Percentiles rank a stretch among this genome's conserved stretches.
Evolutionary conservation across 2,329 filamentous ascomycete genomes (phyloP).

Genomic region (Pseudofabraea citricarpa): DNA sequence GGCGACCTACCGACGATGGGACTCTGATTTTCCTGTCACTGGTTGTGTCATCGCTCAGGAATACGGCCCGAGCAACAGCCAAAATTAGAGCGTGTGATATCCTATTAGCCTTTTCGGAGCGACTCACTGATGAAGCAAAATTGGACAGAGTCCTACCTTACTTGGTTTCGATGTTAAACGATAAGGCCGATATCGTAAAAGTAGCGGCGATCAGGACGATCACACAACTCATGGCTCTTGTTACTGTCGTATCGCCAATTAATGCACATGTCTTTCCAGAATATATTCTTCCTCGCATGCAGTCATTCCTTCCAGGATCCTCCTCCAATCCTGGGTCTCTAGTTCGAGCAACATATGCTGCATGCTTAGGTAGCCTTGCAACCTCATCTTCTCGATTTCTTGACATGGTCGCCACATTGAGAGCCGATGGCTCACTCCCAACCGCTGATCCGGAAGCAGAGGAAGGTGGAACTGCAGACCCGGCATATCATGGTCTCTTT

Average conservation of each 20-base stretch:
- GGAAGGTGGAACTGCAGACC: slow-evolving; percentile 59
- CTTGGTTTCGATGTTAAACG: slow-evolving; percentile 74
- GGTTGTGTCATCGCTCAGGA: slow-evolving; percentile 82
- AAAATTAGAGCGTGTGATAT: slow-evolving; percentile 87
- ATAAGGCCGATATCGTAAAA: slow-evolving; percentile 78
- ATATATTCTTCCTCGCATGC: slow-evolving; percentile 62
- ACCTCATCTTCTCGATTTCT: slow-evolving; percentile 80
- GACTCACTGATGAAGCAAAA: slow-evolving; percentile 91
- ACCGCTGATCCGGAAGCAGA: slow-evolving; percentile 77
- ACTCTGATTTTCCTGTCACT: slow-evolving; percentile 89
- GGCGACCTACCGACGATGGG: slow-evolving; percentile 73
- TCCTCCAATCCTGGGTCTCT: slow-evolving; percentile 57
- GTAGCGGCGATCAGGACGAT: slow-evolving; percentile 81
- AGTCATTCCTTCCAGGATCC: slow-evolving; percentile 49
- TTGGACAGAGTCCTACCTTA: slow-evolving; percentile 91
- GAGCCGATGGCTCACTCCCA: slow-evolving; percentile 76
- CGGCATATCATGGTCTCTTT: slow-evolving; percentile 76
- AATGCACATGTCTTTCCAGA: slow-evolving; percentile 67
- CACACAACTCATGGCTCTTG: slow-evolving; percentile 81
- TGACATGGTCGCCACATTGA: slow-evolving; percentile 83
- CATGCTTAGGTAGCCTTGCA: slow-evolving; percentile 83
- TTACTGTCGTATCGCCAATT: slow-evolving; percentile 78
- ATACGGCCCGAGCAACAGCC: slow-evolving; percentile 83
- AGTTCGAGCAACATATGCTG: slow-evolving; percentile 86
- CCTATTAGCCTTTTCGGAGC: slow-evolving; percentile 84